These are phyloP conservation scores for Neofusicoccum kwambonambiense DNA, from an alignment of 2,329 filamentous ascomycete species.

Conservation along the genomic window DNA sequence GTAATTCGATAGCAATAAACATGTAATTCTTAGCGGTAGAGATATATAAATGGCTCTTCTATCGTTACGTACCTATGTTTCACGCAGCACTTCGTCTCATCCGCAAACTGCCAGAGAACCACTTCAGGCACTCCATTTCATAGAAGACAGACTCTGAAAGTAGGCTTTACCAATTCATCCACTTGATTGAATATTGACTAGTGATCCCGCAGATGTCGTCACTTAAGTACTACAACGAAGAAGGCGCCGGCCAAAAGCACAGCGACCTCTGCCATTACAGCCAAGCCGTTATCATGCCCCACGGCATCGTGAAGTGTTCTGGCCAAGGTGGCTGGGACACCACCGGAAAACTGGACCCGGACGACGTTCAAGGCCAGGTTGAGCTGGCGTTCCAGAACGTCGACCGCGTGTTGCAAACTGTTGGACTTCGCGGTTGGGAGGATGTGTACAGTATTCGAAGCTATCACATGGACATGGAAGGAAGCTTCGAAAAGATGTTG, in stretches of 20 bases:
- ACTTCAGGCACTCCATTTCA: too few species aligned
- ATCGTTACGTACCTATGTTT: too few species aligned
- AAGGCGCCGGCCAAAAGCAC: neutral
- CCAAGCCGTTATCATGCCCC: neutral
- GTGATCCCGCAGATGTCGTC: neutral
- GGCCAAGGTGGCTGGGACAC: constrained; percentile 17
- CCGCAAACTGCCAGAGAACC: too few species aligned
- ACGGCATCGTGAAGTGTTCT: constrained; percentile 33
- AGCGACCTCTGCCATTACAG: constrained; percentile 3
- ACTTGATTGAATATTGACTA: too few species aligned
- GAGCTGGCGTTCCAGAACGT: constrained; percentile 18
- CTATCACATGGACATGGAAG: constrained; percentile 24
- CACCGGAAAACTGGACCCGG: neutral
- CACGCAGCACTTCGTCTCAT: too few species aligned
- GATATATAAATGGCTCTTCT: too few species aligned
- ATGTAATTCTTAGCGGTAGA: too few species aligned
- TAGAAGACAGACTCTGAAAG: too few species aligned
- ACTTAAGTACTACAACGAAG: constrained; percentile 6
- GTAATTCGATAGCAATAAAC: too few species aligned
- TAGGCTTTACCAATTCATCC: too few species aligned
- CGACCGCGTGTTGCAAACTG: neutral
- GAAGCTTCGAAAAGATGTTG: constrained; percentile 42
- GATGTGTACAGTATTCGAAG: constrained; percentile 18
- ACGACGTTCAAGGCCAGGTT: constrained; percentile 5
- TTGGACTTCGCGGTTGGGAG: constrained; percentile 14